These are phyloP conservation scores for Neofusicoccum sp. DNA, from an alignment of 2,329 filamentous ascomycete species.

Conservation along the genomic window DNA sequence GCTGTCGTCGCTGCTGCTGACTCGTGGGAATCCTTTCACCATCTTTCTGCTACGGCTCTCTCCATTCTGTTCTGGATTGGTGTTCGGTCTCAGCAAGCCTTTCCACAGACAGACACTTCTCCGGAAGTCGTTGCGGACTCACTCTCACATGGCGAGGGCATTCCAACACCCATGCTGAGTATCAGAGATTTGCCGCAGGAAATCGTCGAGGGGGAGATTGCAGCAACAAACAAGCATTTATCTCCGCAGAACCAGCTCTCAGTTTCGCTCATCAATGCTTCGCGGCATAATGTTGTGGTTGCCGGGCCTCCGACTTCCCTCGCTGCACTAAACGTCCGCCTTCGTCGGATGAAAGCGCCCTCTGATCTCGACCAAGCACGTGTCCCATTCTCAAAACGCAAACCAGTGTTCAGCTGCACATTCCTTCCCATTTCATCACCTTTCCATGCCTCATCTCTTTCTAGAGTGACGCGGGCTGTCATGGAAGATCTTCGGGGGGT, in stretches of 20 bases:
- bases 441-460: slow-evolving; percentile 44
- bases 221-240: slow-evolving; percentile 31
- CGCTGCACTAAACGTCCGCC: slow-evolving; percentile 30
- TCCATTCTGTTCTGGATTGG: slow-evolving; percentile 42
- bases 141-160: slow-evolving; percentile 29
- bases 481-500: slow-evolving; percentile 10
- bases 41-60: slow-evolving; percentile 31
- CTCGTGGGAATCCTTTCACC: slow-evolving; percentile 40
- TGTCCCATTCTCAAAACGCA: slow-evolving; percentile 22
- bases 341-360: slow-evolving; percentile 30
- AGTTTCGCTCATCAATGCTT: slow-evolving; percentile 36
- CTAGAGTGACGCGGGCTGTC: slow-evolving; percentile 9
- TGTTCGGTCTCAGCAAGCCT: slow-evolving; percentile 31
- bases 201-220: slow-evolving; percentile 28
- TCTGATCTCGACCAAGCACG: slow-evolving; percentile 6
- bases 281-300: slow-evolving; percentile 33
- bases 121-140: slow-evolving; percentile 23
- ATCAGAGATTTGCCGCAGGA: slow-evolving; percentile 31
- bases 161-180: slow-evolving; percentile 35
- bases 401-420: slow-evolving; percentile 33
- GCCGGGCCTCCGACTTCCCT: slow-evolving; percentile 35
- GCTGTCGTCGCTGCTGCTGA: slow-evolving; percentile 36
- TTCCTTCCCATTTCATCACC: slow-evolving; percentile 47
- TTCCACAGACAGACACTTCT: slow-evolving; percentile 23
- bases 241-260: slow-evolving; percentile 29